A percentile compares a stretch with the other conserved stretches of the same genome.
Evolutionary conservation across 106 monocot species (phyloP).

Genomic region (Dioscorea dumetorum): DNA sequence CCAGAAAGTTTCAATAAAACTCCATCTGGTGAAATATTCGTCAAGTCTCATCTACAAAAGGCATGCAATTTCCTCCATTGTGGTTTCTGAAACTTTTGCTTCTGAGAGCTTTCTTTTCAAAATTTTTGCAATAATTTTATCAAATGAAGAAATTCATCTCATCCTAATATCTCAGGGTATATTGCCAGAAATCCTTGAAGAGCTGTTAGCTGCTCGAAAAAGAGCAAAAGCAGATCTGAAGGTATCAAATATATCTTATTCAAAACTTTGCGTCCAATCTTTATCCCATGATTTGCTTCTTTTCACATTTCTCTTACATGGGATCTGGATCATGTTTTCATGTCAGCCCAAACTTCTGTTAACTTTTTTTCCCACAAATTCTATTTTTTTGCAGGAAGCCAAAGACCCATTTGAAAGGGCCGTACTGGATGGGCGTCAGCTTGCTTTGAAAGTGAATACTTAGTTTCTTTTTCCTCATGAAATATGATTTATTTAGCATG

Average conservation of each 20-base stretch:
- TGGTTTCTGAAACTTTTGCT: background rate
- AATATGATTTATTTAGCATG: background rate
- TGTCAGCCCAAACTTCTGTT: too few species aligned
- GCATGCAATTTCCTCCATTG: slow-evolving; percentile 20
- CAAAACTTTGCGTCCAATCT: too few species aligned
- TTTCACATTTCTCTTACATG: too few species aligned
- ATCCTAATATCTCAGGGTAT: slow-evolving; percentile 63
- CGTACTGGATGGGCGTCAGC: slow-evolving; percentile 95
- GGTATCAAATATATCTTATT: slow-evolving; percentile 18
- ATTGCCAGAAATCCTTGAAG: slow-evolving; percentile 99
- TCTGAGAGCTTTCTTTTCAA: background rate
- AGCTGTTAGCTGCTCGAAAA: slow-evolving; percentile 95
- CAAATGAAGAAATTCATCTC: background rate
- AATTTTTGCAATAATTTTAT: background rate
- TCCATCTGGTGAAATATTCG: slow-evolving; percentile 95
- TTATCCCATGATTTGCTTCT: too few species aligned
- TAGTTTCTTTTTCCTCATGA: background rate
- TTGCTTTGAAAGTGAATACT: slow-evolving; percentile 79
- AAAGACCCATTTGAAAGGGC: slow-evolving; percentile 99
- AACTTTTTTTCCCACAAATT: background rate
- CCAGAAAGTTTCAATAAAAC: slow-evolving; percentile 78
- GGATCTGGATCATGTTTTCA: too few species aligned
- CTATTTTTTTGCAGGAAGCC: slow-evolving; percentile 55
- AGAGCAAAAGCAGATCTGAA: slow-evolving; percentile 99
- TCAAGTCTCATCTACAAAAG: slow-evolving; percentile 89